Percentiles rank a stretch among this genome's conserved stretches.
These are phyloP conservation scores for Dioszegia hungarica DNA, from an alignment of 768 basidiomycete species.

Conservation along the genomic window DNA sequence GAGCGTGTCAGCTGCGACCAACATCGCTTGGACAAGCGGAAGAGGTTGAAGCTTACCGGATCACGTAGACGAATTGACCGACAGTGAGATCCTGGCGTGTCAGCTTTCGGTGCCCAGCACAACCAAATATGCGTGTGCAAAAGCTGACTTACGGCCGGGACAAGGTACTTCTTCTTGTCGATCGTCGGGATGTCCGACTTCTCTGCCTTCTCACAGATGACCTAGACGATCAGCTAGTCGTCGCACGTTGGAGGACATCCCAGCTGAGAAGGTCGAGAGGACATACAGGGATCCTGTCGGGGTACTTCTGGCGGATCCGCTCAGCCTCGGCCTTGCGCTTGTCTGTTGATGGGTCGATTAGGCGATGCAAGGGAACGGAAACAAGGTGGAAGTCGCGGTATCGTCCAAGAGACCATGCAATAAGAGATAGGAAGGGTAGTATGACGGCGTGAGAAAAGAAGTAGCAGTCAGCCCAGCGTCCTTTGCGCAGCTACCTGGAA, in stretches of 20 bases:
- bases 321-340: slow-evolving; percentile 99
- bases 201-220: slow-evolving; percentile 99
- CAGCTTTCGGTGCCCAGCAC: slow-evolving; percentile 1
- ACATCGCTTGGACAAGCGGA: neutral
- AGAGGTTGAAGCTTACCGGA: slow-evolving; percentile 53
- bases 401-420: no score
- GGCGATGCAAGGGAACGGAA: neutral
- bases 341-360: slow-evolving; percentile 55
- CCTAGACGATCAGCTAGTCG: slow-evolving; percentile 54
- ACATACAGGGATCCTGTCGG: slow-evolving; percentile 93
- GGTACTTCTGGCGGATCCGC: slow-evolving; percentile 97
- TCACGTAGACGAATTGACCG: slow-evolving; percentile 98
- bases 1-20: neutral
- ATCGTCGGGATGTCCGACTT: slow-evolving; percentile 97
- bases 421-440: neutral
- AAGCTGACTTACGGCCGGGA: slow-evolving; percentile 73
- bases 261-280: no score
- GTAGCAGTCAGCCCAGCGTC: neutral
- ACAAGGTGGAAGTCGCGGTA: neutral
- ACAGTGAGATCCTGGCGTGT: slow-evolving; percentile 78
- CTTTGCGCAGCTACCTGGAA: neutral
- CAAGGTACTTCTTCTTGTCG: slow-evolving; percentile 99
- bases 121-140: neutral
- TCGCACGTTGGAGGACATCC: no score
- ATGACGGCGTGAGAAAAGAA: no score